Base-by-base conservation (phyloP, 495 filamentous ascomycete genomes). In the Aspergillus bertholletiae region DNA sequence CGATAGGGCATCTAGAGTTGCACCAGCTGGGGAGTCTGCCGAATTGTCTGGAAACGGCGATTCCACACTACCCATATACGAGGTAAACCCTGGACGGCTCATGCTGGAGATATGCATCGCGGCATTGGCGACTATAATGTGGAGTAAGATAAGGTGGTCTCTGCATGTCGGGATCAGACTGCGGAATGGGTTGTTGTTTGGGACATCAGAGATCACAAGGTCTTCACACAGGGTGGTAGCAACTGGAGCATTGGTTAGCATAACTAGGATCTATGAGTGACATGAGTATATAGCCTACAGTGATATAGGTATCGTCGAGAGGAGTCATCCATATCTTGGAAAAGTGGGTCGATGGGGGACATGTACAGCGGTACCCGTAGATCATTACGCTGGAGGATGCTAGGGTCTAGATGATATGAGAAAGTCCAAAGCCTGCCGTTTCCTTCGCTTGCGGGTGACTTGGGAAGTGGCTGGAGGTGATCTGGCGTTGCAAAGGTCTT, bases 121-220 rank as follows among this genome's bases (percentile, higher is more conserved):
- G 11, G 46, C 53, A n/a, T 49, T 49, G 12, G 53, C 53, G 53
- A 45, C 37, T 27, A 55, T 40, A 7, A 41, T 40, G 41, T 55
- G 53, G 7, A 35, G 34, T 7, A 55, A 28, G 34, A 55, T 44
- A 0, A 45, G 53, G n/a, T 49, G 23, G 7, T 55, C 53, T 9
- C 53, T 20, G 9, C 7, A 28, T 0, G 49, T 24, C 3, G 53
- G 53, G 17, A 55, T 32, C 24, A 55, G 34, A n/a, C 45, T 41
- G 17, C 35, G 46, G 20, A 55, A 55, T 13, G 53, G 45, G 27
- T 55, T 55, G 2, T 9, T n/a, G 21, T 44, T 22, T 0, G 20
- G 1, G 1, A 24, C 12, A 26, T 47, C 28, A 2, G 53, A 48
- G 9, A 55, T 23, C 9, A 49, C 53, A 32, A 55, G 17, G 20